These are phyloP conservation scores for Phylloporus sp. DNA, from an alignment of 768 basidiomycete species.

Conservation along the genomic window DNA sequence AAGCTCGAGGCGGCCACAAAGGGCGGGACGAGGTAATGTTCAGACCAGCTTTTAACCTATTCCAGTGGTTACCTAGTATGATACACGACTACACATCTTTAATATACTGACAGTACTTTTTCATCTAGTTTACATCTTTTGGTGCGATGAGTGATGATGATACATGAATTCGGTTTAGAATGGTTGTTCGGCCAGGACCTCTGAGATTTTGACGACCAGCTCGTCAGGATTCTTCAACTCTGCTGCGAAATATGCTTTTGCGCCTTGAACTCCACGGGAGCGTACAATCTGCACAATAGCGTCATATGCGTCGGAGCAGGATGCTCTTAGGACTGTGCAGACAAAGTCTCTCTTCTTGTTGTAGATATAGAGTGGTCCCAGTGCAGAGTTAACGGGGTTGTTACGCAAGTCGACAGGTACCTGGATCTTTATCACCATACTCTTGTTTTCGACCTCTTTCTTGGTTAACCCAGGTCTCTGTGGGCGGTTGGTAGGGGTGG, in stretches of 20 bases:
- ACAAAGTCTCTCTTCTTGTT: constrained; percentile 52
- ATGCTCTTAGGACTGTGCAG: constrained; percentile 37
- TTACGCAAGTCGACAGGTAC: constrained; percentile 30
- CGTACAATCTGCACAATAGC: constrained; percentile 37
- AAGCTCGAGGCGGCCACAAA: constrained; percentile 27
- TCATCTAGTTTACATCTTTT: not conserved
- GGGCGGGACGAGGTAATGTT: not conserved
- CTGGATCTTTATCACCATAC: constrained; percentile 53
- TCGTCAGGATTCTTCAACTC: constrained; percentile 45
- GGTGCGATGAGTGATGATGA: not conserved
- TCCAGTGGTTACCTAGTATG: not conserved
- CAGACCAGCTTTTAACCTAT: not conserved
- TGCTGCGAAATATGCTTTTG: constrained; percentile 54
- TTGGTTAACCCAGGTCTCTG: constrained; percentile 20
- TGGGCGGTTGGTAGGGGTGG: constrained; percentile 17
- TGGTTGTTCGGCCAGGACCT: constrained; percentile 54
- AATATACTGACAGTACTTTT: not conserved
- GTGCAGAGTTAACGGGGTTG: constrained; percentile 1
- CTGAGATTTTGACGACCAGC: constrained; percentile 47
- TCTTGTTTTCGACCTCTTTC: constrained; percentile 32
- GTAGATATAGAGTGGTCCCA: constrained; percentile 42
- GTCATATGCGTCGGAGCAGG: constrained; percentile 39
- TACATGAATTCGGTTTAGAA: constrained; percentile 31
- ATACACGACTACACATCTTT: not conserved
- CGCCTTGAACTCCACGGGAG: constrained; percentile 38